phyloP scores from a whole-genome alignment of 371 early-diverging fungal genomes.

The Rhizopus delemar region DNA sequence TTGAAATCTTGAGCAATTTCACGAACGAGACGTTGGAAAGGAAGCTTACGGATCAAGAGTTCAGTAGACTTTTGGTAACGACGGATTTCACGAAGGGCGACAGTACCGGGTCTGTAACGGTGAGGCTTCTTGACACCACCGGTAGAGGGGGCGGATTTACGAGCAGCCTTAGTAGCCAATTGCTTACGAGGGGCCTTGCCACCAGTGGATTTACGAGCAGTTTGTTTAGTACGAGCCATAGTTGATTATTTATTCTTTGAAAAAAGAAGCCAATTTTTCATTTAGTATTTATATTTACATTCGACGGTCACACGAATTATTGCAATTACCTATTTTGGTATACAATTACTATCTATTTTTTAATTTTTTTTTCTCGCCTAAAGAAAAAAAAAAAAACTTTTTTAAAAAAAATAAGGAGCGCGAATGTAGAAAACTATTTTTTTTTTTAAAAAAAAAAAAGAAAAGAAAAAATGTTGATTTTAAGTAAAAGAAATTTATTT shows the following conservation, averaged over 20 bases:
- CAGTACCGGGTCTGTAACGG: conserved; percentile 87
- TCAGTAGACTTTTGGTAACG: conserved; percentile 98
- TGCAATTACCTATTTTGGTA: conserved; percentile 10
- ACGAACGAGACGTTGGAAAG: conserved; percentile 98
- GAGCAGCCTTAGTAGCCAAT: conserved; percentile 93
- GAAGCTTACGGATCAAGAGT: conserved; percentile 96
- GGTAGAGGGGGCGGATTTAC: conserved; percentile 56
- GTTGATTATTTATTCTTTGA: conserved; percentile 3
- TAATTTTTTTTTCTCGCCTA: conserved; percentile 12
- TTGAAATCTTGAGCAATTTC: conserved; percentile 97
- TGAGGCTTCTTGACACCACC: conserved; percentile 81
- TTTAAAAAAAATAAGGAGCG: too few species aligned
- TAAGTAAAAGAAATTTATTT: too few species aligned
- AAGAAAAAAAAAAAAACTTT: conserved; percentile 12
- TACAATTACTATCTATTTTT: conserved; percentile 5
- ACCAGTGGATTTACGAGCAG: conserved; percentile 98
- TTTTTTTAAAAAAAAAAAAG: too few species aligned
- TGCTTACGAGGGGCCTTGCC: conserved; percentile 99
- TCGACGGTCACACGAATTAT: conserved; percentile 10
- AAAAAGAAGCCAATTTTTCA: background rate
- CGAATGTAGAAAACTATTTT: too few species aligned
- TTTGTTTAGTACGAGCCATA: conserved; percentile 98
- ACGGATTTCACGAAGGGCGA: conserved; percentile 96
- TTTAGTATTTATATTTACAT: conserved; percentile 7
- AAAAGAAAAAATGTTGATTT: too few species aligned